phyloP scores from a whole-genome alignment of 768 basidiomycete genomes.

The Daedaleopsis nitida region DNA sequence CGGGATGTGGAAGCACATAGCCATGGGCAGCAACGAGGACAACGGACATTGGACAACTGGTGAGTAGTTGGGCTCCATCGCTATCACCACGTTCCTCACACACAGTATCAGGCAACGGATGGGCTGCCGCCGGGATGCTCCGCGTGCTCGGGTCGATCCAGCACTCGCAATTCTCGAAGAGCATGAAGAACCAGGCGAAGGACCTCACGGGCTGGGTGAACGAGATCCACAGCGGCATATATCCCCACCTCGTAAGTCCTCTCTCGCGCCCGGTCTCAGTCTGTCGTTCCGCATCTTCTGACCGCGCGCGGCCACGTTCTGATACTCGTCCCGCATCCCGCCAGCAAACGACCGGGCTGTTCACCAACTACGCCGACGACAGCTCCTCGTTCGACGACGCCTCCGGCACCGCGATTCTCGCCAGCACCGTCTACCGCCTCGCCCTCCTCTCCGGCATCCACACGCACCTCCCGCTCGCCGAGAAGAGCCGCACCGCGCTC shows the following conservation, averaged over 20 bases:
- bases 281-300: background rate
- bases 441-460: constrained; percentile 54
- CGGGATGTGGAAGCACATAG: constrained; percentile 78
- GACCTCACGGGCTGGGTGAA: constrained; percentile 66
- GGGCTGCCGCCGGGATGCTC: constrained; percentile 88
- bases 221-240: constrained; percentile 79
- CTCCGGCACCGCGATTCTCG: constrained; percentile 72
- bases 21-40: constrained; percentile 58
- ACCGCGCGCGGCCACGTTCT: no score
- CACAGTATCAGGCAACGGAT: constrained; percentile 66
- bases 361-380: constrained; percentile 74
- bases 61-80: constrained; percentile 27
- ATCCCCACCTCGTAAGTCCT: constrained; percentile 52
- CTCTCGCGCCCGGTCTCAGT: background rate
- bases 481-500: constrained; percentile 48
- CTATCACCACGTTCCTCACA: background rate
- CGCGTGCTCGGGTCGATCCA: constrained; percentile 78
- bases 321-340: background rate
- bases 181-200: constrained; percentile 50
- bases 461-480: constrained; percentile 57
- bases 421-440: constrained; percentile 74
- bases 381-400: constrained; percentile 68
- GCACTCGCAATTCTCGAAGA: constrained; percentile 54
- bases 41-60: constrained; percentile 82
- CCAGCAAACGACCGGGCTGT: constrained; percentile 51